Evolutionary conservation across 1,284 basidiomycete species (phyloP).

Genomic region (Malassezia furfur): DNA sequence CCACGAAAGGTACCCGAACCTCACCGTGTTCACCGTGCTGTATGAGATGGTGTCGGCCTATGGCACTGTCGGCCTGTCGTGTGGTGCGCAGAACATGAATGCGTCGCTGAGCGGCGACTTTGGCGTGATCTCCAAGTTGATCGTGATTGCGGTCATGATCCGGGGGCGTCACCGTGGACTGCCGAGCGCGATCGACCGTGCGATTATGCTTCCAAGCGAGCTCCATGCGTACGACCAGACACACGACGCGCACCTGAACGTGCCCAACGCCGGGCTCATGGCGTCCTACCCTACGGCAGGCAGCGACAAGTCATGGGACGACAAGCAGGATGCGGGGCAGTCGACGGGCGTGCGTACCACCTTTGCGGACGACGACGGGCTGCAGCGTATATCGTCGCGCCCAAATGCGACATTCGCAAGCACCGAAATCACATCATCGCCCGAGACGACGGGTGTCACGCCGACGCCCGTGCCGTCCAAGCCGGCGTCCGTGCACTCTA

Average conservation of each 20-base stretch:
- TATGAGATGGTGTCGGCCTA: constrained; percentile 77
- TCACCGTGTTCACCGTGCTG: constrained; percentile 53
- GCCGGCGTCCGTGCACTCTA: background rate
- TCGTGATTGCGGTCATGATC: constrained; percentile 71
- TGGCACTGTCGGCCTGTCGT: constrained; percentile 52
- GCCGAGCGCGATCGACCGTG: constrained; percentile 68
- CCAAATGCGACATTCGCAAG: background rate
- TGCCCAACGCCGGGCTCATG: background rate
- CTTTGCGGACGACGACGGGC: background rate
- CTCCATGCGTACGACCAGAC: background rate
- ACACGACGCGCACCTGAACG: constrained; percentile 1
- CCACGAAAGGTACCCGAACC: constrained; percentile 29
- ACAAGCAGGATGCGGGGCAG: background rate
- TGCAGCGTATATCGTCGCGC: background rate
- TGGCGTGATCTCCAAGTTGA: constrained; percentile 71
- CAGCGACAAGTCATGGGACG: too few relatives aligned
- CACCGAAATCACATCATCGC: background rate
- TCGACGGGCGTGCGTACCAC: background rate
- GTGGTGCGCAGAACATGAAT: constrained; percentile 64
- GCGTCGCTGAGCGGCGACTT: constrained; percentile 68
- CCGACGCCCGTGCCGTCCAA: background rate
- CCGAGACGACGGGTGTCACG: background rate
- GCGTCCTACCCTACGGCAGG: background rate
- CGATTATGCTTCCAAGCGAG: constrained; percentile 50
- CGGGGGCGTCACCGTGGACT: constrained; percentile 81